Evolutionary conservation across 441 rosid species (phyloP), one percentile per base, ranked within the genome.

Genomic region (Gossypium schwendimanii): DNA sequence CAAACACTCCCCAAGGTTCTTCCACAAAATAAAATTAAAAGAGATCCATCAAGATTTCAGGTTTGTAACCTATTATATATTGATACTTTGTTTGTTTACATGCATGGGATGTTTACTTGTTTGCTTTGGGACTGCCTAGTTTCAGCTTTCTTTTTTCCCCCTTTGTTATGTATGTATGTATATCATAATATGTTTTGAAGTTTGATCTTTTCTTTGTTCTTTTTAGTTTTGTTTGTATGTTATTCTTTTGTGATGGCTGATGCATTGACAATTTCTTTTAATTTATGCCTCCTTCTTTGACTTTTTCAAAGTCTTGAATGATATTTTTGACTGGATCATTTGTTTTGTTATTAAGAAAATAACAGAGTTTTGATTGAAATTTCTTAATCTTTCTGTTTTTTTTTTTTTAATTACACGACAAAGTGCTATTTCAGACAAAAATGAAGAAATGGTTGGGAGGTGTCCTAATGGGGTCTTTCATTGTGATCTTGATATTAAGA

Each of bases 361-460:
- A 11, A 53, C 4, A 21, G 41, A 20, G 15, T 44, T 58, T 58
- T 58, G 2, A 8, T 58, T 70, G 9, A 57, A 57, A 41, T 21
- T 41, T 20, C 14, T 57, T 41, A 3, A n/a, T 66, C 20, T 66
- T 33, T 70, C 21, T 33, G 14, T 57, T 36, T 11, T 18, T 36
- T 18, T n/a, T n/a, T n/a, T n/a, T n/a, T n/a, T 23, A 21, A 57
- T 41, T 31, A 41, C 50, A 69, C 44, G 69, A 20, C 33, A 63
- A 71, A 6, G 58, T 53, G 18, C 33, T 49, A 41, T 12, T 54
- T 63, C 17, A 33, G 45, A 36, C 11, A 39, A 63, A 63, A 74
- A 94, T 95, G 99, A 95, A 88, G 96, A 89, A 83, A 79, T 87
- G 97, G 86, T 86, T 88, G 7, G 91, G 89, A 10, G 86, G 90